Percentiles rank a stretch among this genome's conserved stretches.
phyloP scores from a whole-genome alignment of 768 basidiomycete genomes.

The Naganishia vishniacii region DNA sequence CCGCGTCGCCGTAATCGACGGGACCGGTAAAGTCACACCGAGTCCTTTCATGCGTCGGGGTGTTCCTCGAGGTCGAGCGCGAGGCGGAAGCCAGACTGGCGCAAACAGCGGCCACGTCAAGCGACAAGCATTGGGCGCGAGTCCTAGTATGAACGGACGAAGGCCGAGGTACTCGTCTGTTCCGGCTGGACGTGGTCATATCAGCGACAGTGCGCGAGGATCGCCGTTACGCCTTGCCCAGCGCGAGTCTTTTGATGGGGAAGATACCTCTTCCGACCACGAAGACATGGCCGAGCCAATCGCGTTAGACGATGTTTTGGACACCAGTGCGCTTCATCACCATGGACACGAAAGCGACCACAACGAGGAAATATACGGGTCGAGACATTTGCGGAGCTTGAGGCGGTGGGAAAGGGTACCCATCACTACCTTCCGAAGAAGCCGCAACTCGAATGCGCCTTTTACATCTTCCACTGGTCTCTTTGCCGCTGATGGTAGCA shows the following conservation, averaged over 20 bases:
- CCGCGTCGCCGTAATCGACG: constrained; percentile 26
- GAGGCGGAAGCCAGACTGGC: constrained; percentile 6
- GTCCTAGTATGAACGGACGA: constrained; percentile 14
- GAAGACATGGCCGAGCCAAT: constrained; percentile 27
- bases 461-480: constrained; percentile 3
- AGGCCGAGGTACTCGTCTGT: constrained; percentile 27
- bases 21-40: constrained; percentile 27
- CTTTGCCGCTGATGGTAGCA: not conserved
- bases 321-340: constrained; percentile 25
- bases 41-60: constrained; percentile 27
- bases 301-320: constrained; percentile 28
- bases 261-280: constrained; percentile 28
- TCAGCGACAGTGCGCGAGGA: constrained; percentile 5
- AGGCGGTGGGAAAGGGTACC: constrained; percentile 29
- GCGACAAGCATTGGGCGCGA: constrained; percentile 13
- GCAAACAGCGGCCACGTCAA: constrained; percentile 23
- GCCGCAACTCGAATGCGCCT: constrained; percentile 16
- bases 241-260: constrained; percentile 23
- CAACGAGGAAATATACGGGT: constrained; percentile 8
- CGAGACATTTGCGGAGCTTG: constrained; percentile 25
- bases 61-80: constrained; percentile 11
- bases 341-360: constrained; percentile 25
- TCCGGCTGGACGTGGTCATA: constrained; percentile 17
- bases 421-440: constrained; percentile 29
- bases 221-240: constrained; percentile 17